Evolutionary conservation across 768 basidiomycete species (phyloP).

Genomic region (Harrya chromipes): DNA sequence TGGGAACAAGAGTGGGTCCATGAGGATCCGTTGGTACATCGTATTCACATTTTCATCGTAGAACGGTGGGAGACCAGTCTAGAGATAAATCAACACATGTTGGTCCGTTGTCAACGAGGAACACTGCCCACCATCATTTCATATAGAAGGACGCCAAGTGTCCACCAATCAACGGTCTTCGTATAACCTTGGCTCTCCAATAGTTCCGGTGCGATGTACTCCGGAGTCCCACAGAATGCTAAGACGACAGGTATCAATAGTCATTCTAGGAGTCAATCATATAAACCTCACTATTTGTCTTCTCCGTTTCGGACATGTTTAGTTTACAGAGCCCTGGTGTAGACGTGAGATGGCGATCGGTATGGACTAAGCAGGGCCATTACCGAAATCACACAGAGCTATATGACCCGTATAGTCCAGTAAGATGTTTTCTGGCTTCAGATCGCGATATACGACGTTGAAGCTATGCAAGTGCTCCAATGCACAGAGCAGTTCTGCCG

Average conservation of each 20-base stretch:
- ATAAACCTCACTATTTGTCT: conserved; percentile 79
- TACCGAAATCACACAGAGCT: conserved; percentile 94
- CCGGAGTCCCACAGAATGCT: conserved; percentile 98
- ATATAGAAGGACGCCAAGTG: conserved; percentile 90
- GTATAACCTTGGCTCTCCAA: conserved; percentile 96
- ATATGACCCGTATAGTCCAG: conserved; percentile 98
- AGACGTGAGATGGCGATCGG: conserved; percentile 1
- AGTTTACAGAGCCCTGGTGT: conserved; percentile 76
- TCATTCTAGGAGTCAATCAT: neutral
- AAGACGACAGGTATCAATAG: conserved; percentile 8
- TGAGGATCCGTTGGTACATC: conserved; percentile 94
- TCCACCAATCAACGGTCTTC: conserved; percentile 99
- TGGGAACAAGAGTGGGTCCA: conserved; percentile 91
- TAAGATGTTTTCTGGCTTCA: conserved; percentile 98
- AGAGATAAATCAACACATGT: conserved; percentile 6
- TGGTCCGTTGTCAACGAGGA: neutral
- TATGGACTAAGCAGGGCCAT: conserved; percentile 1
- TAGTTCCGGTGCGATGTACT: conserved; percentile 97
- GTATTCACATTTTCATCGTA: conserved; percentile 99
- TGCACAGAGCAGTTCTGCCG: conserved; percentile 93
- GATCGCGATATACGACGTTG: conserved; percentile 97
- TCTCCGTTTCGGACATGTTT: conserved; percentile 97
- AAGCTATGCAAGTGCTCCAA: conserved; percentile 95
- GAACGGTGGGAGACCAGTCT: conserved; percentile 97
- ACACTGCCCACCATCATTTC: conserved; percentile 79